Conservation (phyloP, 345 rosid species). For the Kandelia obovata region DNA sequence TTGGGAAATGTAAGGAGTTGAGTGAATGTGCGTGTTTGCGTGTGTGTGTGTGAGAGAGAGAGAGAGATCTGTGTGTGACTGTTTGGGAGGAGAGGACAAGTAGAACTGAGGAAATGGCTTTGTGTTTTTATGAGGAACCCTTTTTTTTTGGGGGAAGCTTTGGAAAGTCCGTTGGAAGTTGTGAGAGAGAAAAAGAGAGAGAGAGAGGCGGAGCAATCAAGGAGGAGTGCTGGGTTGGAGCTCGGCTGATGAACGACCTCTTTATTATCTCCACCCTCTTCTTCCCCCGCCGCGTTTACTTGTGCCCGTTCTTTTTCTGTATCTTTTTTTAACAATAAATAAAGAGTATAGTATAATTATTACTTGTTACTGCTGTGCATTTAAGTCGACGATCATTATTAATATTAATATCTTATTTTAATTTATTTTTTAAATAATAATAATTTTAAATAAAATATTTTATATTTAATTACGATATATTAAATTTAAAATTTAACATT, state of each 20-base stretch:
- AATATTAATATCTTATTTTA: no score
- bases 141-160: constrained; percentile 25
- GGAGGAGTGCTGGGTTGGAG: background rate
- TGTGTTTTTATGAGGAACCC: background rate
- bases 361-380: no score
- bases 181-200: background rate
- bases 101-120: constrained; percentile 2
- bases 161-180: constrained; percentile 39
- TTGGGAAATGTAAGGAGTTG: background rate
- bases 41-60: background rate
- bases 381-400: no score
- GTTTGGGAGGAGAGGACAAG: constrained; percentile 6
- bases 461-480: no score
- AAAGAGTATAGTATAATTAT: no score
- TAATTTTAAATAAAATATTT: no score
- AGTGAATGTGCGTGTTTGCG: background rate
- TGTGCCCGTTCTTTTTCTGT: no score
- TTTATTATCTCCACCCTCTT: background rate
- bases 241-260: constrained; percentile 44
- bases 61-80: background rate
- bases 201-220: constrained; percentile 54
- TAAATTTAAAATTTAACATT: no score
- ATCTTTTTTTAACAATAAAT: no score
- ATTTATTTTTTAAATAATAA: no score
- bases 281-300: no score